These are phyloP conservation scores for Ocimum tenuiflorum DNA, from an alignment of 257 asterid species.

Conservation along the genomic window DNA sequence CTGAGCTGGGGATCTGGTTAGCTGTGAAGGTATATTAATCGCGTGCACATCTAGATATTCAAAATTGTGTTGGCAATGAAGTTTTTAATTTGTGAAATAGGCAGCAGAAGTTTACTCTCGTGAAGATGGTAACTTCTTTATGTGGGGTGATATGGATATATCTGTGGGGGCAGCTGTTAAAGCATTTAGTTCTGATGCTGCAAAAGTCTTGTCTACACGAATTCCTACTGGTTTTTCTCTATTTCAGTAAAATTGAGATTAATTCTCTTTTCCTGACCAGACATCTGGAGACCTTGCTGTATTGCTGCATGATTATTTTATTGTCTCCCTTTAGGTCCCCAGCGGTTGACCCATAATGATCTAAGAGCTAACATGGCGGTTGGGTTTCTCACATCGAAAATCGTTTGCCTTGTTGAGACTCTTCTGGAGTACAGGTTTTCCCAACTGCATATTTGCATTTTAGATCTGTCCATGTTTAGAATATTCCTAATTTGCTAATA, in stretches of 20 bases:
- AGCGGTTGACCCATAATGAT: constrained; percentile 28
- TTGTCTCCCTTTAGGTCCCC: constrained; percentile 26
- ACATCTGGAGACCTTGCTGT: not conserved
- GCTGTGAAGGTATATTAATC: constrained; percentile 57
- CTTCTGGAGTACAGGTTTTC: constrained; percentile 75
- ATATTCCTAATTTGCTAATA: not conserved
- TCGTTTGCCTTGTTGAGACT: constrained; percentile 47
- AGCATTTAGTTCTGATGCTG: constrained; percentile 49
- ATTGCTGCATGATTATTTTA: constrained; percentile 5
- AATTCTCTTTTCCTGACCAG: not conserved
- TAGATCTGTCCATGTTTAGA: not conserved
- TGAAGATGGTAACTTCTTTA: constrained; percentile 27
- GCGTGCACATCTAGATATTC: not conserved
- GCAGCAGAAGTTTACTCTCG: constrained; percentile 56
- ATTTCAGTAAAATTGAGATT: not conserved
- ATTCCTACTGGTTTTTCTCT: constrained; percentile 46
- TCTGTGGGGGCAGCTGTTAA: constrained; percentile 32
- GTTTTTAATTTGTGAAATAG: constrained; percentile 27
- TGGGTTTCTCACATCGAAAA: constrained; percentile 58
- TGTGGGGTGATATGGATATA: constrained; percentile 43
- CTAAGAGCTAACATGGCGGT: constrained; percentile 27
- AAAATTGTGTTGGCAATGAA: not conserved
- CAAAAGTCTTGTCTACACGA: constrained; percentile 32
- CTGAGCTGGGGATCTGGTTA: constrained; percentile 68
- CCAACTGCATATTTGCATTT: not conserved